Evolutionary conservation across 176 grass and related monocot species (phyloP).

Genomic region (Carex kokanica): DNA sequence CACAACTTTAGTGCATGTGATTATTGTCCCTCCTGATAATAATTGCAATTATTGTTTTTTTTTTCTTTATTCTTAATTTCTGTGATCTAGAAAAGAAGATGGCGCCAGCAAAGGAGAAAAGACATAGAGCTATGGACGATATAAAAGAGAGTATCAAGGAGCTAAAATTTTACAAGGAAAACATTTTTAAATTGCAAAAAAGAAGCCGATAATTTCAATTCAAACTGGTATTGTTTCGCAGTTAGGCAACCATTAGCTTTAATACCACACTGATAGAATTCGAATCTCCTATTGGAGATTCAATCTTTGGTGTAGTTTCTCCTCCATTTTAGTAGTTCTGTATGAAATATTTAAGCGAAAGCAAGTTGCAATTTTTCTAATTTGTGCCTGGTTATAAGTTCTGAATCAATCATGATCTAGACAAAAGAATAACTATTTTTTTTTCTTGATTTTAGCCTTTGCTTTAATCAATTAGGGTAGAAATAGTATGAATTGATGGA

Average conservation of each 20-base stretch:
- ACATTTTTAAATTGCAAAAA: slow-evolving; percentile 64
- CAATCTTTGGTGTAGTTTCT: background rate
- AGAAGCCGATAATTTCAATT: slow-evolving; percentile 29
- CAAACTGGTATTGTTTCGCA: background rate
- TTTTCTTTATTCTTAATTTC: slow-evolving; percentile 4
- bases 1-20: background rate
- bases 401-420: background rate
- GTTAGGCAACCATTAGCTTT: background rate
- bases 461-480: background rate
- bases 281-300: background rate
- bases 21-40: background rate
- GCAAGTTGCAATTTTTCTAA: background rate
- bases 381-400: background rate
- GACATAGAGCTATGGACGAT: slow-evolving; percentile 88
- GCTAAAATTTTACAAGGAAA: slow-evolving; percentile 77
- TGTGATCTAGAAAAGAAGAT: slow-evolving; percentile 52
- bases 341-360: background rate
- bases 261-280: background rate
- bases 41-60: background rate
- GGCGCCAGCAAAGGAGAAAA: slow-evolving; percentile 58
- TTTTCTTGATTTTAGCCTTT: background rate
- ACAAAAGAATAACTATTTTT: background rate
- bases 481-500: background rate
- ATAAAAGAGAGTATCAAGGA: slow-evolving; percentile 76
- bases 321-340: background rate